Evolutionary conservation across 495 filamentous ascomycete species (phyloP), one percentile per base, ranked within the genome.

Genomic region (Aspergillus panamensis): DNA sequence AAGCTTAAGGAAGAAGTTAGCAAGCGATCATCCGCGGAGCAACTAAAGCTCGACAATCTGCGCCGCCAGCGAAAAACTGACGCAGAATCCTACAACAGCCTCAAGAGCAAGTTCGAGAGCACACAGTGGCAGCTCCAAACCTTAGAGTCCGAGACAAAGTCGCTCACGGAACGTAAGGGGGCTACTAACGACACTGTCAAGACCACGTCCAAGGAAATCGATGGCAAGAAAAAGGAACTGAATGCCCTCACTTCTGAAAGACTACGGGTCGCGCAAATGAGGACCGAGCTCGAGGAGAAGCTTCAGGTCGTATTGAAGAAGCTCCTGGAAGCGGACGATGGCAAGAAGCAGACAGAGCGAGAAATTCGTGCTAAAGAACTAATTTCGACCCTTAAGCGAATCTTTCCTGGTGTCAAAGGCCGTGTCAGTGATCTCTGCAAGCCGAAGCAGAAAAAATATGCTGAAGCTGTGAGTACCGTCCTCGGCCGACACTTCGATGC

Each of bases 391-490:
- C 78, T 99, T 57, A 97, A 92, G 72, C 88, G 92, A 19, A 87
- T 96, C 58, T 97, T 91, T 63, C 90, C 90, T 1, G 93, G 92
- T 50, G 94, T 97, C 32, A 90, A 87, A 50, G 94, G 94, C 7
- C 86, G 92, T 40, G 83, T 97, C 51, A 89, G 90, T 58, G 91
- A 97, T 65, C 83, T 97, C 16, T 97, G 94, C 79, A 91, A 90
- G 62, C 92, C 94, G 3, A 96, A 94, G 72, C 90, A 96, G 73
- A 96, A 93, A 71, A 97, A 97, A 66, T 97, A 87, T 62, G 88
- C 92, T 62, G 89, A 91, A 61, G 94, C 94, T 30, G 89, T 97
- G 52, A 90, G 87, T 68, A 96, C 90, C 17, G 90, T 96, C 13
- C 81, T 99, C 25, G 94, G 95, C 32, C 87, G 91, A 33, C 87